Base-by-base conservation (phyloP, 2,329 filamentous ascomycete species). In the Nemania bipapillata region DNA sequence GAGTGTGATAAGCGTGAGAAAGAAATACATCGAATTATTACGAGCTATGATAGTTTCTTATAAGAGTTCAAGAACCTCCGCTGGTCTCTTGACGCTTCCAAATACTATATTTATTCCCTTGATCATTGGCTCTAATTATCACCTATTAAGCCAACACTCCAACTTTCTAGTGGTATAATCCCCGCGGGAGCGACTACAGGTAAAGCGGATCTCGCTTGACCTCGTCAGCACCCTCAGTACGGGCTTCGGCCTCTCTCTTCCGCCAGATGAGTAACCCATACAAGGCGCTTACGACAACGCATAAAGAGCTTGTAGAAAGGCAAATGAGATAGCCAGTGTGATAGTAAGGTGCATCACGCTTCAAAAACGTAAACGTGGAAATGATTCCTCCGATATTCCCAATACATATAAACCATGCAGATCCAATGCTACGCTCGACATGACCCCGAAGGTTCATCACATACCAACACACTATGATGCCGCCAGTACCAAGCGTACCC, bases 401-500 rank as follows among this genome's bases (percentile, higher is more conserved):
- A 50, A 79, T 74, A n/a, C 76, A 70, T 52, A 79, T 78, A 59
- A 77, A 71, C 68, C 74, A 79, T 1, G 70, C 78, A 6, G 73
- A 73, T 4, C 77, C 77, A 24, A 80, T 73, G 37, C 73, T 75
- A 6, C 78, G 74, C 62, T 77, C 59, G 8, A 59, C 67, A 62
- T 80, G 78, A 4, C 78, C 78, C 2, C 77, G 76, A 45, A 82
- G 75, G 63, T 83, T 83, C 72, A 83, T 83, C 11, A 80, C 71
- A 1, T 80, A 75, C 82, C 82, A 83, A 66, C 78, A 80, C 17
- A 79, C 60, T 24, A 78, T 73, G 17, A 74, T 67, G 1, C 73
- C 68, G 3, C 72, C 74, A 12, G 71, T 69, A 20, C 71, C 69
- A 49, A 76, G 77, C 0, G 73, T 57, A 7, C 80, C 82, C 79